Evolutionary conservation across 1,284 basidiomycete genomes (phyloP), one percentile per base, ranked within the genome.

Genomic region (Athelia psychrophila): DNA sequence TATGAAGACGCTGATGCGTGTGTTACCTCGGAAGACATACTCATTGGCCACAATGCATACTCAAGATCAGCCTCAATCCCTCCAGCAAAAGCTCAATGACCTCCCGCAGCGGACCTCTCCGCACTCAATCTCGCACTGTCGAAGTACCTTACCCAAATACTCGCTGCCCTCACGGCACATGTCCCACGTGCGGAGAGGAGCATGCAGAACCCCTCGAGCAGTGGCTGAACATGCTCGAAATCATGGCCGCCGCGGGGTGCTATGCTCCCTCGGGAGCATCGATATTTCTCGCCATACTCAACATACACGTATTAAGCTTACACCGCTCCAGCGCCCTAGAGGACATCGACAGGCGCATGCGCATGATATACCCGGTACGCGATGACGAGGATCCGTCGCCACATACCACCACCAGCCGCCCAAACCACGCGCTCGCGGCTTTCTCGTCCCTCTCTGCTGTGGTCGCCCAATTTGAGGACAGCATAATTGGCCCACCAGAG

Each of bases 201-300:
- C 53, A 70, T 78, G 70, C 79, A 80, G 54, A 76, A 80, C 52
- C 73, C 2, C 64, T 80, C 23, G 69, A 70, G 25, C 79, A 64
- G 19, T 84, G 82, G 81, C 69, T 73, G 33, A 66, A 64, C 23
- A 72, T 83, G 13, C 64, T 83, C 12, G 70, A 76, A 20, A 67
- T 76, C 19, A 67, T 76, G 12, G 69, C 67, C 33, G 64, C 69
- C 2, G 68, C 67, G 58, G 72, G 69, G 27, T 59, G 74, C 1
- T 60, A 72, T 33, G 67, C 74, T 57, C 58, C 65, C 56, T 65
- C 63, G 80, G 80, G 54, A 59, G 76, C 74, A 54, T n/a, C n/a
- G n/a, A n/a, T 47, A 44, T 48, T 6, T 6, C 13, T 30, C 27
- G 27, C 27, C 6, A 13, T 30, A 30, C 13, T 30, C 13, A 13